These are phyloP conservation scores for Peniophora sp. DNA, from an alignment of 1,284 basidiomycete species.

Conservation along the genomic window DNA sequence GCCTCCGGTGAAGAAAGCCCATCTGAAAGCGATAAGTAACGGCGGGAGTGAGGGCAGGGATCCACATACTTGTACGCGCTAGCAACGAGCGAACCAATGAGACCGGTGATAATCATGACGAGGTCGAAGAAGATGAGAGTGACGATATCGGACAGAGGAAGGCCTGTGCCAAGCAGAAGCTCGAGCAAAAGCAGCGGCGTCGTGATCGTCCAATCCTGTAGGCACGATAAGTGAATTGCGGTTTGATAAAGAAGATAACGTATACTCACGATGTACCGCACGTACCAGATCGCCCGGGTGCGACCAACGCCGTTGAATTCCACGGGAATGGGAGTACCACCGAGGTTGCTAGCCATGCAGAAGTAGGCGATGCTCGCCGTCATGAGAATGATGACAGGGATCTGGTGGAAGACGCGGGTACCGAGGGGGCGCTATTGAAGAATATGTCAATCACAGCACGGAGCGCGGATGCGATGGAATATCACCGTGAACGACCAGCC, in stretches of 20 bases:
- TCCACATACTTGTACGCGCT: slow-evolving; percentile 35
- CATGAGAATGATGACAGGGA: slow-evolving; percentile 38
- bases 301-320: slow-evolving; percentile 23
- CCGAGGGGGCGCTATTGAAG: slow-evolving; percentile 22
- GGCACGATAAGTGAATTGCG: too few relatives aligned
- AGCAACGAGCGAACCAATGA: slow-evolving; percentile 40
- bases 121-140: slow-evolving; percentile 44
- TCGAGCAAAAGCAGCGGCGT: slow-evolving; percentile 47
- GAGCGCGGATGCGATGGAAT: slow-evolving; percentile 1
- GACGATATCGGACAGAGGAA: slow-evolving; percentile 47
- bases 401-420: slow-evolving; percentile 40
- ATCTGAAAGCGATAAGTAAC: slow-evolving; percentile 7
- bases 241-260: too few relatives aligned
- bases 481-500: slow-evolving; percentile 29
- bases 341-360: slow-evolving; percentile 56
- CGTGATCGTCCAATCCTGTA: slow-evolving; percentile 40
- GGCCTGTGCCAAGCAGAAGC: slow-evolving; percentile 41
- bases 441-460: background rate
- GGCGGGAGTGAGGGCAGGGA: too few relatives aligned
- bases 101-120: slow-evolving; percentile 41
- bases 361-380: slow-evolving; percentile 40
- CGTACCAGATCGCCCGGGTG: slow-evolving; percentile 18
- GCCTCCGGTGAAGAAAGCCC: slow-evolving; percentile 41
- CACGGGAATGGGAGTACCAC: slow-evolving; percentile 38
- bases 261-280: slow-evolving; percentile 34